Base-by-base conservation (phyloP, 768 basidiomycete species). In the Lyophyllum decastes region DNA sequence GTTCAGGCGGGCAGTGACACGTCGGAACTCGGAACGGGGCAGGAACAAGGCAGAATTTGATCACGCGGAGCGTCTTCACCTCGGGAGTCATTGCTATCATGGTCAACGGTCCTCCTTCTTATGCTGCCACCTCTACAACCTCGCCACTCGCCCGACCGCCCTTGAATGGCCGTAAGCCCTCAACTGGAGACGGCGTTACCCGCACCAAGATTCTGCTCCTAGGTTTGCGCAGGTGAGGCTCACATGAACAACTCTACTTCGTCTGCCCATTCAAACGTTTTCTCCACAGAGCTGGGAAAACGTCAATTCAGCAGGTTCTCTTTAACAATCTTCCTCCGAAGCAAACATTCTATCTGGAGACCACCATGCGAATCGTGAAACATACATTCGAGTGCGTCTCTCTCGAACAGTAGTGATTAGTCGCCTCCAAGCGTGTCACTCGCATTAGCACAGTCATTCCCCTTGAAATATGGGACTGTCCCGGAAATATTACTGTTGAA, bases 391-490 rank as follows among this genome's bases (percentile, higher is more conserved):
- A 97, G 95, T 97, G 71, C 73, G 92, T 64, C 27, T 55, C 54
- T 57, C 62, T 33, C 53, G 45, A 40, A 27, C 41, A 38, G 12
- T 41, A 49, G 46, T 27, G n/a, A 24, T 30, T n/a, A 8, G 24
- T 24, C 27, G 4, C 40, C 43, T 54, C 34, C 55, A 51, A 54
- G 45, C 34, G 49, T 45, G 55, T 56, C 41, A 61, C 63, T 24
- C 44, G 22, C 55, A 61, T 46, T 71, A 97, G 95, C 73, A 90
- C 94, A 41, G 86, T 96, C 61, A 87, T 97, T 60, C 93, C 94
- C 0, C 83, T 98, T 35, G 92, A 97, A 69, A 86, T 98, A 68
- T 97, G 94, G 94, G 95, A 97, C 68, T 93, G 94, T 64, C 96
- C 95, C 0, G 92, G 91, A 24, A 93, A 89, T 58, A 83, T 87